These are phyloP conservation scores for Rhizopus microsporus DNA, from an alignment of 371 early-diverging fungal genomes.

Conservation along the genomic window DNA sequence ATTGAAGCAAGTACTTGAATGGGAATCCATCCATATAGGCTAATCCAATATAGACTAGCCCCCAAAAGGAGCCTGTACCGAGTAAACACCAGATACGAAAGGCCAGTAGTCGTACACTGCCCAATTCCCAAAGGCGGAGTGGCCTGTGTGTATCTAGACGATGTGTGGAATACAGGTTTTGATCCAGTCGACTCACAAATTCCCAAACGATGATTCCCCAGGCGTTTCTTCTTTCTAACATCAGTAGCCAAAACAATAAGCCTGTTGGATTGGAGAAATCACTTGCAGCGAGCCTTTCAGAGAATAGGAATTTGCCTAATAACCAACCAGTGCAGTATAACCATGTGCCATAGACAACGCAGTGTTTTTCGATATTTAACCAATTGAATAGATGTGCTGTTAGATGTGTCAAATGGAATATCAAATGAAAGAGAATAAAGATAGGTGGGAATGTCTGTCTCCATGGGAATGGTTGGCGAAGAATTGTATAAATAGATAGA, in stretches of 20 bases:
- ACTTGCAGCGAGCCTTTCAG: conserved; percentile 30
- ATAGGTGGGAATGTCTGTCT: conserved; percentile 56
- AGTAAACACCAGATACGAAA: conserved; percentile 64
- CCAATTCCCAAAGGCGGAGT: conserved; percentile 26
- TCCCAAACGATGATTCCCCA: conserved; percentile 73
- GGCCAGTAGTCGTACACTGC: conserved; percentile 29
- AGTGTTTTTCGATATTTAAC: conserved; percentile 51
- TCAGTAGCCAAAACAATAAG: conserved; percentile 50
- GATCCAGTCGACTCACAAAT: conserved; percentile 51
- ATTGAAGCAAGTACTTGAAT: conserved; percentile 41
- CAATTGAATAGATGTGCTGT: conserved; percentile 49
- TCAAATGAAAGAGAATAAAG: conserved; percentile 53
- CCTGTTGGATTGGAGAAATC: conserved; percentile 31
- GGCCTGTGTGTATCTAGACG: background rate
- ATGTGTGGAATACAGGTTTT: conserved; percentile 10
- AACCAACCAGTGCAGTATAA: conserved; percentile 67
- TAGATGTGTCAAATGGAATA: conserved; percentile 56
- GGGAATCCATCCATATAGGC: conserved; percentile 49
- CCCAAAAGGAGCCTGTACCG: conserved; percentile 64
- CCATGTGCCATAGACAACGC: conserved; percentile 67
- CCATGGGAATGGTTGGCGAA: conserved; percentile 41
- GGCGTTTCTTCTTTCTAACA: conserved; percentile 62
- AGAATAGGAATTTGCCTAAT: conserved; percentile 48
- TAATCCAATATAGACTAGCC: conserved; percentile 52
- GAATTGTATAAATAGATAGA: conserved; percentile 45